These are phyloP conservation scores for Uronychia setigera DNA, from an alignment of 73 alveolate species.

Conservation along the genomic window DNA sequence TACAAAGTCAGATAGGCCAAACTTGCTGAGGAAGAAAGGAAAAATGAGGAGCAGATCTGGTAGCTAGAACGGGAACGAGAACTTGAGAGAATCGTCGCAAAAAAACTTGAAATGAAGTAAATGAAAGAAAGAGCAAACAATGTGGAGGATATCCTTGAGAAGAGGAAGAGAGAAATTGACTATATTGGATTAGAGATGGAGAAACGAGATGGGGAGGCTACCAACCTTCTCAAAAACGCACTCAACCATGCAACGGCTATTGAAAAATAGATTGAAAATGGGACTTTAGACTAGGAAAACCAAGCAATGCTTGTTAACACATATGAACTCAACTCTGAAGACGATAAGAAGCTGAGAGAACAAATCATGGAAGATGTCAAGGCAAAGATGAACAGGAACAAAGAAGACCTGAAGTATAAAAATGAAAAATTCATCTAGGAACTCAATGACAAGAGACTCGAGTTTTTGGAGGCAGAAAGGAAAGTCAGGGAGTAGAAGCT, in stretches of 20 bases:
- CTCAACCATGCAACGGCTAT: conserved; percentile 57
- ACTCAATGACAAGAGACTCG: conserved; percentile 59
- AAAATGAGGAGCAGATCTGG: conserved; percentile 42
- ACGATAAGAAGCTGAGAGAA: conserved; percentile 51
- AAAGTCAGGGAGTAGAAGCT: conserved; percentile 58
- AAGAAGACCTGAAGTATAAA: conserved; percentile 53
- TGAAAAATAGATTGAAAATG: conserved; percentile 45
- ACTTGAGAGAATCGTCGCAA: conserved; percentile 68
- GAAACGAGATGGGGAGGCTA: conserved; percentile 51
- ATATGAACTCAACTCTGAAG: conserved; percentile 52
- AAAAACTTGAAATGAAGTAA: conserved; percentile 67
- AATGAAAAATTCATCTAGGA: conserved; percentile 62
- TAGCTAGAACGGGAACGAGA: conserved; percentile 63
- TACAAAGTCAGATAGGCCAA: conserved; percentile 33
- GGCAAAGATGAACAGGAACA: conserved; percentile 59
- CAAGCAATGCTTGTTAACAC: conserved; percentile 63
- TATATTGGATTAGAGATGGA: conserved; percentile 59
- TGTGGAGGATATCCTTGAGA: conserved; percentile 33
- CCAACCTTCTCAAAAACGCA: conserved; percentile 65
- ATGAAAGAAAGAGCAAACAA: conserved; percentile 38
- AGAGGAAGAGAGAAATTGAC: conserved; percentile 58
- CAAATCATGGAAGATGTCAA: conserved; percentile 69
- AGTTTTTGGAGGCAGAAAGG: conserved; percentile 60
- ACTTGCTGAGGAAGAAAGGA: conserved; percentile 37
- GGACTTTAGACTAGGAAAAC: conserved; percentile 54